Base-by-base conservation (phyloP, 192 early-diverging fungal species). In the Obelidium mucronatum region DNA sequence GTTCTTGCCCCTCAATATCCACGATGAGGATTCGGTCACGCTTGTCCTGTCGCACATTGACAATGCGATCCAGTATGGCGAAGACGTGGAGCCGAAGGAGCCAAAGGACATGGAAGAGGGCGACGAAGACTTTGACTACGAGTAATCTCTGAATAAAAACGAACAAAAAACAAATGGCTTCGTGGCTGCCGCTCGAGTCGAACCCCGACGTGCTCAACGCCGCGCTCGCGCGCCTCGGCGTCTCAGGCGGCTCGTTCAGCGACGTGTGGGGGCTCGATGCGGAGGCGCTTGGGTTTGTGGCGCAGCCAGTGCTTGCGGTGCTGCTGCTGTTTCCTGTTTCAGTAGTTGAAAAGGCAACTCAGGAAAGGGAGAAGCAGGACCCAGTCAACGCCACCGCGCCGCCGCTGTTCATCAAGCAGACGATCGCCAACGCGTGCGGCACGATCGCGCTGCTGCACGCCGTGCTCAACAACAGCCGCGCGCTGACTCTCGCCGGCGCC, bases 21-120 rank as follows among this genome's bases (percentile, higher is more conserved):
- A 87, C 51, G 95, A 99, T 76, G 97, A 99, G 73, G 97, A 98
- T 71, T 96, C 94, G 5, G 83, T 99, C 22, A 91, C 90, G 33
- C 88, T 91, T 31, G 84, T 99, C 22, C 79, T 99, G 37, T 93
- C 92, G 17, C 92, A 94, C 70, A 90, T 96, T 1, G 97, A 99
- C 82, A 93, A 96, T 72, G 94, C 97, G 0, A 91, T 97, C 33
- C 97, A 99, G 85, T 99, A 93, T 81, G 97, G 96, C 58, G 97
- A 99, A 81, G 97, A 99, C 79, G 83, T 94, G 44, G 97, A 99
- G 78, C 96, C 96, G 53, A 95, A 95, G 83, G 97, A 94, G 70
- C 90, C 90, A 8, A 82, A 85, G 56, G 67, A 69, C n/a, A 69
- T 69, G 67, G 67, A 54, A 33, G 67, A 53, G 8, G 67, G 28